A percentile compares a stretch with the other conserved stretches of the same genome.
These are phyloP conservation scores for Suillus placidus DNA, from an alignment of 768 basidiomycete genomes.

Conservation along the genomic window DNA sequence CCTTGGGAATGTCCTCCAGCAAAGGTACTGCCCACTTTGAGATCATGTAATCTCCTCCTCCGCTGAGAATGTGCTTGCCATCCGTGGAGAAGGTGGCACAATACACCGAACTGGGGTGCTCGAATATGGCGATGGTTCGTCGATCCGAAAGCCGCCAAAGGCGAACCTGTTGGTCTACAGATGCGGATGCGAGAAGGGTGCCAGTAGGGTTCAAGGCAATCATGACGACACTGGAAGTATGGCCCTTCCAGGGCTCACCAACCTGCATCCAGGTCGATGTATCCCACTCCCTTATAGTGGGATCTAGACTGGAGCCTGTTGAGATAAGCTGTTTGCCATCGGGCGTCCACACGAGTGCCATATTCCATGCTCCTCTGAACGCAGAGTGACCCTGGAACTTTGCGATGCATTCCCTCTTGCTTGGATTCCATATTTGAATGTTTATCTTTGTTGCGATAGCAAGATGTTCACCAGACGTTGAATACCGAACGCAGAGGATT, in stretches of 20 bases:
- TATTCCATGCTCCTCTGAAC: neutral
- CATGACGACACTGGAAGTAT: neutral
- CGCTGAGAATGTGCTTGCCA: neutral
- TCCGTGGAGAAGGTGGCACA: neutral
- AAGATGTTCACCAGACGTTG: neutral
- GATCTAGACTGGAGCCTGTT: too few species aligned
- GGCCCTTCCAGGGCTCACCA: neutral
- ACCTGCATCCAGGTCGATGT: neutral
- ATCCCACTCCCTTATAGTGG: neutral
- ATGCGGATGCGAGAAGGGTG: neutral
- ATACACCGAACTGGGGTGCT: accelerated
- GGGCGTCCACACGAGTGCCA: neutral
- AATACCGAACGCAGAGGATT: neutral
- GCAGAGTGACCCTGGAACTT: neutral
- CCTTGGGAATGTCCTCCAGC: neutral
- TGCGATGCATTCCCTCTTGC: neutral
- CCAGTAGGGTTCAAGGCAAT: neutral
- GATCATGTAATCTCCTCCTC: neutral
- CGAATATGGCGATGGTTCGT: neutral
- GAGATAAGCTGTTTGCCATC: neutral
- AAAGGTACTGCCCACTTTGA: neutral
- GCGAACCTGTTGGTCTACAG: neutral
- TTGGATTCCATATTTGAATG: neutral
- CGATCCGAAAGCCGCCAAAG: neutral
- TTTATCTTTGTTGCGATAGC: neutral